Base-by-base conservation (phyloP, 2,329 filamentous ascomycete species). In the Cladophialophora yegresii region DNA sequence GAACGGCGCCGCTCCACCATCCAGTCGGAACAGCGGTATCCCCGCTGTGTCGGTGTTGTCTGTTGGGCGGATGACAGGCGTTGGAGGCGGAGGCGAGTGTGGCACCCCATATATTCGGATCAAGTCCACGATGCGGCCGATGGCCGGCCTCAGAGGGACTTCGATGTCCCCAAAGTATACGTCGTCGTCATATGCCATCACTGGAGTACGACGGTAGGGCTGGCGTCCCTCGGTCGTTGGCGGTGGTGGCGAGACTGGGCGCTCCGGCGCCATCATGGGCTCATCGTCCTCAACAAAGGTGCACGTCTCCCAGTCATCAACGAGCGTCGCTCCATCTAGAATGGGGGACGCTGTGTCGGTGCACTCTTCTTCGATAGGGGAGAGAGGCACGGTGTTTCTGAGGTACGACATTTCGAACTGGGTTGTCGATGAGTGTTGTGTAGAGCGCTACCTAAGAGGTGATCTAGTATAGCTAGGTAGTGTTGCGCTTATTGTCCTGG, bases 51-150 rank as follows among this genome's bases (percentile, higher is more conserved):
- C 26, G 26, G 26, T 43, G 4, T 22, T 10, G 43, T 58, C 26
- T 5, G 23, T 3, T 12, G 55, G 40, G 22, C 40, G 28, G 16
- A 58, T 47, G 3, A 26, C 30, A 4, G 55, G 55, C 22, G 55
- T 58, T 47, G 43, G 23, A 16, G 55, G 55, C 20, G 55, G 22
- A 32, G 55, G n/a, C 22, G 40, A 23, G 8, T 22, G 16, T 43
- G 16, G 36, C 13, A 30, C 6, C 22, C 28, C 26, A 28, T 58
- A 33, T 16, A 26, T 50, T 30, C 23, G 55, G 30, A 33, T 32
- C 26, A 58, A 49, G 36, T 58, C 23, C n/a, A 45, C 55, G 28
- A 33, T 58, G 40, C 26, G 23, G 28, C 55, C 55, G 26, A 50
- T 50, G n/a, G 43, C 55, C 20, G n/a, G 55, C 16, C 49, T 20